These are phyloP conservation scores for Cercophora sp. DNA, from an alignment of 495 filamentous ascomycete species.

Conservation along the genomic window DNA sequence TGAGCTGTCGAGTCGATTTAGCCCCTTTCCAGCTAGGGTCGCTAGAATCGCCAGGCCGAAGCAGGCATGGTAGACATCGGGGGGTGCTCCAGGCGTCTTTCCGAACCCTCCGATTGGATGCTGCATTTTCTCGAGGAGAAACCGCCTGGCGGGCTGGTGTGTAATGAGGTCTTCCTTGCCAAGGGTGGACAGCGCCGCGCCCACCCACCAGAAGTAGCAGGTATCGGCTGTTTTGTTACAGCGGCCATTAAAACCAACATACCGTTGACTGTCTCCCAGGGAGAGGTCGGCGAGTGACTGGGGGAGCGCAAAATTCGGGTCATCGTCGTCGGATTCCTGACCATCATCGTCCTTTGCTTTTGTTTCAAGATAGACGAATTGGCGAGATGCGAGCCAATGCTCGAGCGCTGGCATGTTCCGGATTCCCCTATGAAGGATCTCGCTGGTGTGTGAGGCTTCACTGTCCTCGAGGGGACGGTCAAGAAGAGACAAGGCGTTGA, in stretches of 20 bases:
- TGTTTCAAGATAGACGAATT: conserved; percentile 51
- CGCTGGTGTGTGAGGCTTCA: conserved; percentile 26
- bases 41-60: conserved; percentile 78
- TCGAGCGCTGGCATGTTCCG: conserved; percentile 30
- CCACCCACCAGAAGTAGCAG: conserved; percentile 92
- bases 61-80: conserved; percentile 89
- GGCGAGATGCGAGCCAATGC: conserved; percentile 58
- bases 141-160: conserved; percentile 58
- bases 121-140: conserved; percentile 84
- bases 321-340: conserved; percentile 44
- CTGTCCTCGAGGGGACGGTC: conserved; percentile 42
- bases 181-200: conserved; percentile 67
- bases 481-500: conserved; percentile 69
- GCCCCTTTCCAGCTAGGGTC: conserved; percentile 55
- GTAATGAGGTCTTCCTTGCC: conserved; percentile 59
- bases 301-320: conserved; percentile 32
- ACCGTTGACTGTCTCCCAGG: conserved; percentile 27
- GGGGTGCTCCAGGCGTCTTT: conserved; percentile 73
- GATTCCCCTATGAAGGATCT: conserved; percentile 32
- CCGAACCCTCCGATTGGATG: conserved; percentile 88
- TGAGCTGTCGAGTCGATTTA: conserved; percentile 62
- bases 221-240: conserved; percentile 88
- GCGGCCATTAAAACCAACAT: conserved; percentile 78
- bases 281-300: conserved; percentile 33
- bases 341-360: conserved; percentile 41